Evolutionary conservation across 129 eudicot genomes (phyloP).

Genomic region (Arctium lappa): DNA sequence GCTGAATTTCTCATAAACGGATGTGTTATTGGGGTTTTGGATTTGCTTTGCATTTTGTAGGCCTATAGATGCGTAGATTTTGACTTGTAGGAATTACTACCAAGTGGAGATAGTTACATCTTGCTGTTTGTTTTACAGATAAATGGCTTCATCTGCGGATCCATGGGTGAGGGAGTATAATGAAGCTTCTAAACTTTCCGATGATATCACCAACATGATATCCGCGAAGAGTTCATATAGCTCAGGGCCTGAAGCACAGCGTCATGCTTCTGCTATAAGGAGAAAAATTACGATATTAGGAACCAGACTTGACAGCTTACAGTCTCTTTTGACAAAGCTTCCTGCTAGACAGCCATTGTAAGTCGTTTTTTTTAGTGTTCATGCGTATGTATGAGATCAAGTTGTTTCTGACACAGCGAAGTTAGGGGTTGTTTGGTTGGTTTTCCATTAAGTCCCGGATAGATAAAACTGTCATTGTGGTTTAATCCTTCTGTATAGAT

Average conservation of each 20-base stretch:
- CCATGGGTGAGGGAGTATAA: slow-evolving; percentile 74
- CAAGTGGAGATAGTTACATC: not conserved
- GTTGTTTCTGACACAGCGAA: not conserved
- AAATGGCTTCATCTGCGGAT: slow-evolving; percentile 66
- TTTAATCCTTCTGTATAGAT: no score
- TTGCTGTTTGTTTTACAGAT: slow-evolving; percentile 20
- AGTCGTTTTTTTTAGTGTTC: slow-evolving; percentile 6
- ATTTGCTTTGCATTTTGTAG: not conserved
- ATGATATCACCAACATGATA: slow-evolving; percentile 64
- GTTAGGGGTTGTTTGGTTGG: not conserved
- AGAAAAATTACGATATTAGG: slow-evolving; percentile 76
- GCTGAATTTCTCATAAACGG: not conserved
- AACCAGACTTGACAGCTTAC: slow-evolving; percentile 71
- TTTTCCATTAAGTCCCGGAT: no score
- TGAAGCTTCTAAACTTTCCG: slow-evolving; percentile 71
- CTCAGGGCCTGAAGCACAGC: slow-evolving; percentile 71
- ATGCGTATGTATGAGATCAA: not conserved
- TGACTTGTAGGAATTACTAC: not conserved
- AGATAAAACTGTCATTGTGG: no score
- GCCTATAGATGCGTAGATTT: not conserved
- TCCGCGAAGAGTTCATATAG: slow-evolving; percentile 55
- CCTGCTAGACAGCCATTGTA: slow-evolving; percentile 56
- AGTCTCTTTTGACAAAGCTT: slow-evolving; percentile 53
- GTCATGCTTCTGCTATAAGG: slow-evolving; percentile 65
- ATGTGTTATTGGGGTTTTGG: not conserved